Percentiles rank a stretch among this genome's conserved stretches.
Evolutionary conservation across 2,329 filamentous ascomycete genomes (phyloP).

Genomic region (Fusarium neocosmosporiellum): DNA sequence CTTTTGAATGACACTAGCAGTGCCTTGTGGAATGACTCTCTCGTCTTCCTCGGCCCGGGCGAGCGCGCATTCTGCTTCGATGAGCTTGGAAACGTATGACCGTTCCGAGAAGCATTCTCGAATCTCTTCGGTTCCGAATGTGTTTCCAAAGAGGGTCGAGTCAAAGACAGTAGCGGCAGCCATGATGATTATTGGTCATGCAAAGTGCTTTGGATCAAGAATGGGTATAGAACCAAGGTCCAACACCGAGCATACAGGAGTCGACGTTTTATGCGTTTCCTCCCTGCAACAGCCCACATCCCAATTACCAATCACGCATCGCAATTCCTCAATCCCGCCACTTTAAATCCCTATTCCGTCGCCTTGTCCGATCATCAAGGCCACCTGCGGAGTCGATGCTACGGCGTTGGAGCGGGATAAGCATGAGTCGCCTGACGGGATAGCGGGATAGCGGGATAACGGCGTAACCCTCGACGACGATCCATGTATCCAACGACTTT

Average conservation of each 20-base stretch:
- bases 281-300: background rate
- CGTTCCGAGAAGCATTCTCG: conserved; percentile 62
- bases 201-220: background rate
- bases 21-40: conserved; percentile 57
- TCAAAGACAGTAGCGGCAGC: conserved; percentile 51
- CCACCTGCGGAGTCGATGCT: conserved; percentile 1
- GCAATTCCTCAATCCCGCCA: background rate
- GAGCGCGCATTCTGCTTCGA: conserved; percentile 63
- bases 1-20: conserved; percentile 51
- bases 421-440: conserved; percentile 6
- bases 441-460: conserved; percentile 26
- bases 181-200: conserved; percentile 1
- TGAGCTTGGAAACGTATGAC: conserved; percentile 60
- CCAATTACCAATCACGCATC: background rate
- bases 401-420: conserved; percentile 16
- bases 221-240: background rate
- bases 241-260: background rate
- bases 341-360: background rate
- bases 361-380: background rate
- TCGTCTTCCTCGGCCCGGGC: conserved; percentile 61
- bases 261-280: conserved; percentile 11
- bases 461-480: background rate
- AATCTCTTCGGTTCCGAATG: conserved; percentile 65
- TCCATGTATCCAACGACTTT: background rate
- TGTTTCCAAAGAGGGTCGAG: conserved; percentile 62